Percentiles rank a stretch among this genome's conserved stretches.
These are phyloP conservation scores for Cylindrotheca closterium DNA, from an alignment of 108 stramenopile species.

Conservation along the genomic window DNA sequence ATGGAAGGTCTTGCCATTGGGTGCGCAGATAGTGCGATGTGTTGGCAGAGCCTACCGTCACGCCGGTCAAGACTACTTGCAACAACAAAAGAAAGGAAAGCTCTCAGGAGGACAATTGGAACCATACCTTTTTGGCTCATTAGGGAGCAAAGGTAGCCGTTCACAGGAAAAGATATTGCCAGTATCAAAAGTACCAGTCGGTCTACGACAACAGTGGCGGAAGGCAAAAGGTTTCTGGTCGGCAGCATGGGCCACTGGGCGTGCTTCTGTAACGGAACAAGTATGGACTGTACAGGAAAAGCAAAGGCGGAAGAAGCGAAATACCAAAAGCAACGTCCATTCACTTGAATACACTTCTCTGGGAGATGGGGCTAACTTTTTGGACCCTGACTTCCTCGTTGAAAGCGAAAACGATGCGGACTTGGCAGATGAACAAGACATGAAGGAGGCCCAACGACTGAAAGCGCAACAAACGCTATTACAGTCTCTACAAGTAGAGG, in stretches of 20 bases:
- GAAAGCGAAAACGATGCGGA: slow-evolving; percentile 2
- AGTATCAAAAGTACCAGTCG: slow-evolving; percentile 5
- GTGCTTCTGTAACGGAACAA: slow-evolving; percentile 49
- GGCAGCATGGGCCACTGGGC: slow-evolving; percentile 55
- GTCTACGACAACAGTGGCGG: slow-evolving; percentile 45
- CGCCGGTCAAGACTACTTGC: slow-evolving; percentile 46
- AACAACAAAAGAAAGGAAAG: slow-evolving; percentile 8
- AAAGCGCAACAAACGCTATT: slow-evolving; percentile 60
- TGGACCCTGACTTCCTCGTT: neutral
- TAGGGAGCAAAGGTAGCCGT: neutral
- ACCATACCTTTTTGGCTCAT: neutral
- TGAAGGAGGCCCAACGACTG: slow-evolving; percentile 36
- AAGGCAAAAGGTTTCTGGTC: slow-evolving; percentile 41
- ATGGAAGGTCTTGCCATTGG: slow-evolving; percentile 62
- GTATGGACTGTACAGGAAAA: slow-evolving; percentile 29
- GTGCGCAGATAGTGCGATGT: slow-evolving; percentile 78
- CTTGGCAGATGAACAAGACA: slow-evolving; percentile 42
- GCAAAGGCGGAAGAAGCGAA: slow-evolving; percentile 3
- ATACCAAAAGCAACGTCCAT: neutral
- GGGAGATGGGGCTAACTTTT: slow-evolving; percentile 1
- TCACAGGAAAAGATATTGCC: neutral
- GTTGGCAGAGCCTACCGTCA: slow-evolving; percentile 75
- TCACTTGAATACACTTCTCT: slow-evolving; percentile 3
- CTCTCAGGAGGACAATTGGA: neutral
- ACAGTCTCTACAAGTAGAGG: slow-evolving; percentile 69